Evolutionary conservation across 2,329 filamentous ascomycete species (phyloP), one percentile per base, ranked within the genome.

Genomic region (Penicillium sp.): DNA sequence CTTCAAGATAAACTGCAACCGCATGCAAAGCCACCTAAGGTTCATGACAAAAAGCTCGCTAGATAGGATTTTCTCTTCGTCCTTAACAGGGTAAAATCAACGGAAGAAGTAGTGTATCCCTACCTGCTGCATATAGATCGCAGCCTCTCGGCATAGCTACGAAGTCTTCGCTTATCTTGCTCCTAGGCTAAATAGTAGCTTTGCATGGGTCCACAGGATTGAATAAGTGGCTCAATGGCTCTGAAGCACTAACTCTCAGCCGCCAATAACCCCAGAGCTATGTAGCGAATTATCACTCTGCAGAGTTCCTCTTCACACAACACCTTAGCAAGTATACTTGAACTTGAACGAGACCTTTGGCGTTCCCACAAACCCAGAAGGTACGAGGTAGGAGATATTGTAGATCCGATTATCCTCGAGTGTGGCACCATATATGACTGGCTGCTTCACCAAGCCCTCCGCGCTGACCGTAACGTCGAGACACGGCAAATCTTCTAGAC

Each of bases 351-450:
- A 68, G 10, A 81, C 73, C 38, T 59, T 71, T 7, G 53, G 53
- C 11, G 16, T 38, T 1, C 53, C 53, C 43, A 25, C 42, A n/a
- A 55, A 82, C 2, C 68, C 73, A 0, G 62, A 62, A 0, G 79
- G 79, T 1, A 82, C 80, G 3, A 70, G 74, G 61, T 81, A 83
- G 2, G 80, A 81, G 28, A 83, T 73, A 42, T 82, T 83, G 38
- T 82, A 82, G 22, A 78, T 78, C 60, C 73, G 72, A 53, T 82
- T 79, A 53, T 80, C 72, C 45, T 78, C 73, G 49, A 82, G 67
- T 8, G 67, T 68, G 11, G 67, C 65, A 0, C 77, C 77, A 55
- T 81, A 81, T 3, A 71, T 66, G 2, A 77, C 73, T 1, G 74
- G 72, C 61, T 75, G 70, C 46, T 72, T 66, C 46, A 74, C 69